Conservation (phyloP, 208 protist species). For the Acanthamoeba castellanii region DNA sequence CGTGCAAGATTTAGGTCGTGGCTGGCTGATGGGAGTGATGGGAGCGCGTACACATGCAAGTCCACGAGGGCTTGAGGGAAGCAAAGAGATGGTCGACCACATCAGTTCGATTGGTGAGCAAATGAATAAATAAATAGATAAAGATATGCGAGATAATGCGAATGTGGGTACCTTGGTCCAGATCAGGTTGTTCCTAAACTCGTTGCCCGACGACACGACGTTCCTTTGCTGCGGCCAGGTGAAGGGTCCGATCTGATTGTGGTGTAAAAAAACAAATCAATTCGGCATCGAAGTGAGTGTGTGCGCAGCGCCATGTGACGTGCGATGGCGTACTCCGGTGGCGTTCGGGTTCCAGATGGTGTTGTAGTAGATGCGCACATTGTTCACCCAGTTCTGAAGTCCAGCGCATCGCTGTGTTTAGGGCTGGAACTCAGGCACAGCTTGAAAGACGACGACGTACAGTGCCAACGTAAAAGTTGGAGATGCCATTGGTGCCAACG, state of each 20-base stretch:
- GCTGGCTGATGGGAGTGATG: too few species aligned
- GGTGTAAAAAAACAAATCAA: neutral
- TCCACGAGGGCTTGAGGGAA: neutral
- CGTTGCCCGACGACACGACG: neutral
- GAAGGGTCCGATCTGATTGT: neutral
- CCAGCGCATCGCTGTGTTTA: neutral
- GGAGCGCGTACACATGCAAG: neutral
- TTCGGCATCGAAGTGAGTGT: neutral
- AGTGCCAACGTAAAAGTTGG: neutral
- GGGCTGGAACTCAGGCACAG: too few species aligned
- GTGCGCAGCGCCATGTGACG: neutral
- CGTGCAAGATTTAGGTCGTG: neutral
- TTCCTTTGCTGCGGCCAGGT: neutral
- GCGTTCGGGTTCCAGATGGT: slow-evolving; percentile 3
- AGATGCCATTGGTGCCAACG: slow-evolving; percentile 15
- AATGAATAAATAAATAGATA: neutral
- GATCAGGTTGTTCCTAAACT: neutral
- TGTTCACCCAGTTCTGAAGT: neutral
- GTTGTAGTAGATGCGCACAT: neutral
- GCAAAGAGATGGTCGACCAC: neutral
- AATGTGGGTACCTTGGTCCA: neutral
- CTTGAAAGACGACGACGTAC: neutral
- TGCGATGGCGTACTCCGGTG: neutral
- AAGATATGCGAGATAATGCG: neutral
- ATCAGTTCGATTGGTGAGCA: neutral